Evolutionary conservation across 2,329 filamentous ascomycete genomes (phyloP), one percentile per base, ranked within the genome.

Genomic region (Trichoderma sp.): DNA sequence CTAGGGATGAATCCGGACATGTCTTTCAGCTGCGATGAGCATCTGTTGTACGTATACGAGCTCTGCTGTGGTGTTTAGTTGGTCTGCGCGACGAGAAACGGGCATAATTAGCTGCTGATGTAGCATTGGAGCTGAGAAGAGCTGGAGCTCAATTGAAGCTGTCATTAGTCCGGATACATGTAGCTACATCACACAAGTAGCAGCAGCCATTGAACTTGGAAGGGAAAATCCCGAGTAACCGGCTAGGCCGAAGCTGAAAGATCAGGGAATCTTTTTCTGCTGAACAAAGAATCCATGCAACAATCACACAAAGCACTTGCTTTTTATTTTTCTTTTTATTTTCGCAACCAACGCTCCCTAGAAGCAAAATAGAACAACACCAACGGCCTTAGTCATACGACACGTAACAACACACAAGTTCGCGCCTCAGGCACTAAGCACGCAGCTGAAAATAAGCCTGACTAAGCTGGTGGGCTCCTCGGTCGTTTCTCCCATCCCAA

Each of bases 21-120:
- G 53, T 57, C 53, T 57, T 57, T 57, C 53, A 57, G n/a, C 53
- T 57, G 32, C 19, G 42, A 48, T 57, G 53, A 57, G 53, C 48
- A 27, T 56, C 34, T 37, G n/a, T n/a, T n/a, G n/a, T n/a, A n/a
- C n/a, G n/a, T n/a, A n/a, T n/a, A 37, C 34, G 29, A n/a, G 29
- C 25, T 7, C 25, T 52, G 48, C 25, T 52, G n/a, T 22, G 39
- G 39, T n/a, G n/a, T 1, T 45, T 45, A 19, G 27, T 7, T 54
- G 27, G 50, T 32, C 27, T 52, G 32, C 54, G 22, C 12, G 34
- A 37, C 13, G n/a, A 19, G n/a, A n/a, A 39, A 8, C 19, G n/a
- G 35, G 34, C 54, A 25, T 27, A 1, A 37, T 56, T 22, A 39
- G 34, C 22, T 58, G 32, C 25, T 27, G 54, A 58, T 39, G 53